Conservation (phyloP, 805 yeast species). For the Lipomyces starkeyi region DNA sequence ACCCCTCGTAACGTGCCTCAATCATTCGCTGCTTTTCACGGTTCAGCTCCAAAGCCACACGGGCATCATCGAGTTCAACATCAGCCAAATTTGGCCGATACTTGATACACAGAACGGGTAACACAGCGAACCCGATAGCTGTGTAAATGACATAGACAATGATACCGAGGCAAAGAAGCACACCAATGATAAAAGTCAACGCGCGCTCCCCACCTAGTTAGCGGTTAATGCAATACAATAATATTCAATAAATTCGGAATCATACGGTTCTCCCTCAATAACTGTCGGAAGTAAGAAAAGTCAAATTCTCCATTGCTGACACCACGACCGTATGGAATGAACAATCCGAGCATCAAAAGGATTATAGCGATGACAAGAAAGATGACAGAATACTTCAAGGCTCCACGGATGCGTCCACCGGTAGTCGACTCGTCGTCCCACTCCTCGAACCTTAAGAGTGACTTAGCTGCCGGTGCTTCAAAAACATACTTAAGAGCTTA, state of each 20-base stretch:
- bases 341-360: conserved; percentile 35
- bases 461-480: not conserved
- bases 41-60: conserved; percentile 37
- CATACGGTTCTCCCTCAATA: conserved; percentile 35
- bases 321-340: conserved; percentile 37
- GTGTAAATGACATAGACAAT: conserved; percentile 37
- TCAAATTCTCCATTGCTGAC: conserved; percentile 32
- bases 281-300: conserved; percentile 32
- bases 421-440: conserved; percentile 38
- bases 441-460: conserved; percentile 36
- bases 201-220: conserved; percentile 34
- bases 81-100: conserved; percentile 28
- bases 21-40: conserved; percentile 42
- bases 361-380: conserved; percentile 28
- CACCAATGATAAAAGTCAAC: conserved; percentile 37
- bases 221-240: not conserved
- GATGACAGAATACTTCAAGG: conserved; percentile 34
- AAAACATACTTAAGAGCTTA: conserved; percentile 4
- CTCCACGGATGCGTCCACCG: conserved; percentile 31
- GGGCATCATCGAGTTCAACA: conserved; percentile 35
- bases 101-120: conserved; percentile 35
- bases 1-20: conserved; percentile 38
- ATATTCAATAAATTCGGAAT: not conserved
- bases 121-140: conserved; percentile 37
- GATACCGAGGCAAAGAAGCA: conserved; percentile 35